Evolutionary conservation across 345 rosid species (phyloP), one percentile per base, ranked within the genome.

Genomic region (Boechera stricta): DNA sequence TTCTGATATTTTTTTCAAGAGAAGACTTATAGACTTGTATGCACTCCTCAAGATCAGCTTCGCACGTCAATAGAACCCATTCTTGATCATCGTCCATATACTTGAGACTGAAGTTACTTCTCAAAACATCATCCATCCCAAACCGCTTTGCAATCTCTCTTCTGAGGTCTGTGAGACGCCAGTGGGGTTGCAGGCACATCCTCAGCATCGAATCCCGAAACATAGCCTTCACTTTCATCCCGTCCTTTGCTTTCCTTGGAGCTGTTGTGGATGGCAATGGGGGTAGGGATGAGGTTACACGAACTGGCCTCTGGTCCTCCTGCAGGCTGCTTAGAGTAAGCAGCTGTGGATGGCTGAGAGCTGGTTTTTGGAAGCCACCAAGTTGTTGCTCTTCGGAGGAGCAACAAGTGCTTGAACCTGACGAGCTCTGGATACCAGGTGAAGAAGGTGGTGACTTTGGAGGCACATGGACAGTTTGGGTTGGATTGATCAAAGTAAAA

Each of bases 11-110:
- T 42, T 71, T 76, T 44, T 78, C 74, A 33, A 51, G 83, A 58
- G 84, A 83, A 61, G 84, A 70, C 77, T 78, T 92, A 75, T 88
- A 76, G 56, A 90, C 77, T 60, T 94, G 96, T 59, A 82, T 81
- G 62, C 98, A 94, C 78, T 94, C 98, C 82, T 92, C 97, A 15
- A 94, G 90, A 72, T 90, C 96, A 12, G 85, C 90, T 60, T 90
- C 90, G 24, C 96, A 88, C 15, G 96, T 88, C 83, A 88, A 78
- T 48, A 88, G 91, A 60, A 90, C 92, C 92, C 96, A 90, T 72
- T 90, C 96, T 10, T 16, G 49, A 75, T 90, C 96, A 77, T 88
- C 92, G 47, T 90, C 96, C 67, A 90, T 67, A 72, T 88, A 90
- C 82, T 88, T 87, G 82, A 90, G 86, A 64, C 70, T 73, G 24